Conservation (phyloP, 108 stramenopile genomes). For the Epipyxis sp. region DNA sequence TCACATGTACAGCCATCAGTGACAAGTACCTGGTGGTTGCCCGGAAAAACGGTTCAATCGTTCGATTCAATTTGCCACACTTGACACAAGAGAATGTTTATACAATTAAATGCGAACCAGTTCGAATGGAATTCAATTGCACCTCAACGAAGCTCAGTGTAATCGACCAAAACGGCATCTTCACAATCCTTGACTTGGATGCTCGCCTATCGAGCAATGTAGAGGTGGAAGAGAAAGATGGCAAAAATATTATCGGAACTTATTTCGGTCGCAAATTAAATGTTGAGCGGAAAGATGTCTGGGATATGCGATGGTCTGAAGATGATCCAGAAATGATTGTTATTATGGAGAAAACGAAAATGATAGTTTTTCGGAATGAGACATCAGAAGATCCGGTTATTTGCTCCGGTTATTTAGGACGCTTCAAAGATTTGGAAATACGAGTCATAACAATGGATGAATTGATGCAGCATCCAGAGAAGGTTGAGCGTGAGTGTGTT, state of each 20-base stretch:
- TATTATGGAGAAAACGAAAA: constrained; percentile 61
- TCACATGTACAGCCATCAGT: constrained; percentile 45
- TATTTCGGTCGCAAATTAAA: constrained; percentile 30
- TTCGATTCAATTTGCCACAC: constrained; percentile 57
- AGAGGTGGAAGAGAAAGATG: background rate
- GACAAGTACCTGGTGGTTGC: constrained; percentile 50
- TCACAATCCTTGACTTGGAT: constrained; percentile 48
- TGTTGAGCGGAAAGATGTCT: constrained; percentile 51
- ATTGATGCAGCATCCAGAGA: constrained; percentile 45
- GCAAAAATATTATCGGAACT: background rate
- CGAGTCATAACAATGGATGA: constrained; percentile 49
- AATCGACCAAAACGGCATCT: constrained; percentile 46
- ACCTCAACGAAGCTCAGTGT: constrained; percentile 44
- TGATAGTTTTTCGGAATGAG: constrained; percentile 43
- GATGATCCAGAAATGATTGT: constrained; percentile 52
- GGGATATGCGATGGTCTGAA: constrained; percentile 55
- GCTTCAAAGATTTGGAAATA: constrained; percentile 45
- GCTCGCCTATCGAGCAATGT: background rate
- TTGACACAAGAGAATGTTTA: constrained; percentile 38
- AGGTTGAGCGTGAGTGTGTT: constrained; percentile 18
- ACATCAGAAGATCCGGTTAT: constrained; percentile 54
- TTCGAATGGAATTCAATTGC: constrained; percentile 41
- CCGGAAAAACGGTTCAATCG: constrained; percentile 46
- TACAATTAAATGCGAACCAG: constrained; percentile 19
- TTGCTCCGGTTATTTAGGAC: constrained; percentile 48